A percentile compares a stretch with the other conserved stretches of the same genome.
These are phyloP conservation scores for Inonotus obliquus DNA, from an alignment of 1,284 basidiomycete species.

Conservation along the genomic window DNA sequence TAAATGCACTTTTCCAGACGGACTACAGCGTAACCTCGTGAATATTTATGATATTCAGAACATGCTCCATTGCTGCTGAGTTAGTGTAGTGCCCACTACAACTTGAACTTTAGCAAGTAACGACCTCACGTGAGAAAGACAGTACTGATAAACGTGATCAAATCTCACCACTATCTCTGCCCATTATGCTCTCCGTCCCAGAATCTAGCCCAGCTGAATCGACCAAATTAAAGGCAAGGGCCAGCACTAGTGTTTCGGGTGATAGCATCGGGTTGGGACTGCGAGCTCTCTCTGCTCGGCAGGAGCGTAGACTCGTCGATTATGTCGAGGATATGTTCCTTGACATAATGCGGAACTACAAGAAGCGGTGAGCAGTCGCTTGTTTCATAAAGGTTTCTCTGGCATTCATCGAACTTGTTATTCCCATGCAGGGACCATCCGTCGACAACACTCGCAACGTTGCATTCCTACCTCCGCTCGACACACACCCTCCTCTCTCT, in stretches of 20 bases:
- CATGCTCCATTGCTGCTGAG: no score
- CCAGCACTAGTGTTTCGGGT: neutral
- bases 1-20: no score
- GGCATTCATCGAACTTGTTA: neutral
- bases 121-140: no score
- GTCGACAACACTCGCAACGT: slow-evolving; percentile 48
- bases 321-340: slow-evolving; percentile 62
- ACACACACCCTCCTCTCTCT: slow-evolving; percentile 51
- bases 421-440: slow-evolving; percentile 23
- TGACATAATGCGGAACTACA: slow-evolving; percentile 58
- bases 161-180: no score
- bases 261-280: neutral
- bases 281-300: slow-evolving; percentile 37
- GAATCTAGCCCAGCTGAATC: neutral
- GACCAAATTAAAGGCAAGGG: neutral
- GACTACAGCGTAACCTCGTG: no score
- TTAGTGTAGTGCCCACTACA: no score
- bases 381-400: neutral
- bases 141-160: no score
- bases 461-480: slow-evolving; percentile 52
- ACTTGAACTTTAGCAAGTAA: no score
- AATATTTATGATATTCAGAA: no score
- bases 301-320: slow-evolving; percentile 59
- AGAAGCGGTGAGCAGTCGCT: slow-evolving; percentile 54
- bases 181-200: neutral